These are phyloP conservation scores for Alectoria sarmentosa DNA, from an alignment of 495 filamentous ascomycete genomes.

Conservation along the genomic window DNA sequence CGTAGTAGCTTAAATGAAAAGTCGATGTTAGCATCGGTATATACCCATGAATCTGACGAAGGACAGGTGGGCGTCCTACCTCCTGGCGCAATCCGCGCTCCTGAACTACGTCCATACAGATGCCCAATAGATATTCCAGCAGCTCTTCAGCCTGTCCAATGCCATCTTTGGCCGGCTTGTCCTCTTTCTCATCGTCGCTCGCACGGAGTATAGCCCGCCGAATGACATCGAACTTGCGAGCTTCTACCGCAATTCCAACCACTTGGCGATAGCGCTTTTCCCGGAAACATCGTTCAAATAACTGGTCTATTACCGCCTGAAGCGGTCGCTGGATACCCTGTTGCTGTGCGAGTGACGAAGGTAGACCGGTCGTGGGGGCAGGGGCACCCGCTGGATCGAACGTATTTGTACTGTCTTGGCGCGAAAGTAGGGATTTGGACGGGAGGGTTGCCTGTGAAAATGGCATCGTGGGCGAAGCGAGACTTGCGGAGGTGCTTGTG, in stretches of 20 bases:
- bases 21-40: conserved; percentile 31
- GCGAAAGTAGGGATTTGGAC: conserved; percentile 86
- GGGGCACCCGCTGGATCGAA: conserved; percentile 49
- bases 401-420: conserved; percentile 57
- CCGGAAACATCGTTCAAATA: conserved; percentile 86
- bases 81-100: conserved; percentile 79
- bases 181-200: conserved; percentile 70
- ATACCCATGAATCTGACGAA: conserved; percentile 12
- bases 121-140: conserved; percentile 91
- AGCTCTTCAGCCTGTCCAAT: conserved; percentile 73
- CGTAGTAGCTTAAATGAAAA: conserved; percentile 57
- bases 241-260: conserved; percentile 97
- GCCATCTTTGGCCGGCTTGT: conserved; percentile 42
- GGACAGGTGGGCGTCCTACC: conserved; percentile 37
- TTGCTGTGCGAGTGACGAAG: conserved; percentile 47
- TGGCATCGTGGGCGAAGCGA: conserved; percentile 82
- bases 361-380: conserved; percentile 42
- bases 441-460: conserved; percentile 88
- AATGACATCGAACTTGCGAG: conserved; percentile 84
- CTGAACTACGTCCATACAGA: conserved; percentile 97
- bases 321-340: conserved; percentile 60
- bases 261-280: conserved; percentile 90
- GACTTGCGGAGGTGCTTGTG: conserved; percentile 58
- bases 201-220: conserved; percentile 76
- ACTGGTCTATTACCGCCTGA: conserved; percentile 71